These are phyloP conservation scores for Lactifluus rugatus DNA, from an alignment of 768 basidiomycete species.

Conservation along the genomic window DNA sequence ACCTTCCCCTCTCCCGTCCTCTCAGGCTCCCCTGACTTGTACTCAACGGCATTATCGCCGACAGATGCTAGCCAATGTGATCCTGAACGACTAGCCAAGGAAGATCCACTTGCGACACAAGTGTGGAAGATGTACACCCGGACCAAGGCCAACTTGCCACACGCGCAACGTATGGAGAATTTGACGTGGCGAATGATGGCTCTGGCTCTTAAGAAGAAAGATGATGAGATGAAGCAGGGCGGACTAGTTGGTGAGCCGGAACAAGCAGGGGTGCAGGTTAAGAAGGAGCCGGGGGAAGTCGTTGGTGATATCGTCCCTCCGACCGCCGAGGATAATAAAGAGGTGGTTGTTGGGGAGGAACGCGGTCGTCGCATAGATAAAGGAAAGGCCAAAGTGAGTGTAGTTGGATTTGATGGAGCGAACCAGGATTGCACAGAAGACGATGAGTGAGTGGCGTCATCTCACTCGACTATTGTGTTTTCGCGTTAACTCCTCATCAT, in stretches of 20 bases:
- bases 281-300: slow-evolving; percentile 22
- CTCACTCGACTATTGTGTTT: slow-evolving; percentile 18
- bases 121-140: slow-evolving; percentile 96
- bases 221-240: slow-evolving; percentile 43
- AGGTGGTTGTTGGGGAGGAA: slow-evolving; percentile 31
- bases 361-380: slow-evolving; percentile 73
- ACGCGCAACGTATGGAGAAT: slow-evolving; percentile 96
- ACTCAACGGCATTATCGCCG: slow-evolving; percentile 31
- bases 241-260: slow-evolving; percentile 12
- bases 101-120: slow-evolving; percentile 89
- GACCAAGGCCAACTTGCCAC: slow-evolving; percentile 80
- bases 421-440: slow-evolving; percentile 65
- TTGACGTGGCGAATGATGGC: slow-evolving; percentile 99
- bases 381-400: slow-evolving; percentile 67
- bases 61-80: slow-evolving; percentile 34
- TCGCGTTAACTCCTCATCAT: slow-evolving; percentile 23
- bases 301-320: slow-evolving; percentile 12
- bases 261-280: slow-evolving; percentile 16
- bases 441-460: slow-evolving; percentile 51
- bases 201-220: slow-evolving; percentile 80
- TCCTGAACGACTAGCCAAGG: slow-evolving; percentile 59
- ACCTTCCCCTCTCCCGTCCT: slow-evolving; percentile 56
- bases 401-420: slow-evolving; percentile 72
- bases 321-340: slow-evolving; percentile 13
- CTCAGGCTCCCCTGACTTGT: slow-evolving; percentile 61